phyloP scores from a whole-genome alignment of 148 eudicot genomes.

The Chenopodium album region DNA sequence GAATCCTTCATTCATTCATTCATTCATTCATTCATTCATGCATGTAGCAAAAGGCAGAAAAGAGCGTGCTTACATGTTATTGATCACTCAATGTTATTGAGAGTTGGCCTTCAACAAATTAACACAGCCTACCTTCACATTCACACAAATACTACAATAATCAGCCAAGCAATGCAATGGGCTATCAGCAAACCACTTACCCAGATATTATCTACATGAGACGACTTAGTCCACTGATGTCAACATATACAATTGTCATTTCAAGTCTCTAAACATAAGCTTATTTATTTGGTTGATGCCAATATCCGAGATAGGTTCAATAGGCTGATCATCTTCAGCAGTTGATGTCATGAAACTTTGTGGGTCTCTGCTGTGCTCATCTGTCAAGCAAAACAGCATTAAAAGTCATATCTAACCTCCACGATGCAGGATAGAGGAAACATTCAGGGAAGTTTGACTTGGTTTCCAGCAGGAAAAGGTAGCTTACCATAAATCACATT shows the following conservation, averaged over 20 bases:
- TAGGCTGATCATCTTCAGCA: constrained; percentile 60
- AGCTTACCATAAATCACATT: constrained; percentile 65
- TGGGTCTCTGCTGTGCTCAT: constrained; percentile 75
- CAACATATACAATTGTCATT: constrained; percentile 19
- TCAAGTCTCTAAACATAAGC: constrained; percentile 52
- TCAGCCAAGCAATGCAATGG: background rate
- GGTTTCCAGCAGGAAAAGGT: background rate
- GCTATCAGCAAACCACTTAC: background rate
- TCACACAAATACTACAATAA: background rate
- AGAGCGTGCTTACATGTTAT: background rate
- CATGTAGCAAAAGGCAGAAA: background rate
- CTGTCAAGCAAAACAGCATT: constrained; percentile 36
- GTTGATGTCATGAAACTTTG: constrained; percentile 28
- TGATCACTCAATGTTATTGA: background rate
- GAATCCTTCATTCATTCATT: no score
- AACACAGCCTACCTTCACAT: background rate
- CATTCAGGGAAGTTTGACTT: background rate
- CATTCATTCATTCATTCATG: no score
- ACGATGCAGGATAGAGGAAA: background rate
- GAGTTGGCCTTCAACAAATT: background rate
- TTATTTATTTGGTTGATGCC: constrained; percentile 62
- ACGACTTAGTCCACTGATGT: background rate
- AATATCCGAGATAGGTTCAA: constrained; percentile 79
- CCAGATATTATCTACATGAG: background rate
- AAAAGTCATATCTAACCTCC: background rate